Base-by-base conservation (phyloP, 345 rosid species). In the Punica granatum region DNA sequence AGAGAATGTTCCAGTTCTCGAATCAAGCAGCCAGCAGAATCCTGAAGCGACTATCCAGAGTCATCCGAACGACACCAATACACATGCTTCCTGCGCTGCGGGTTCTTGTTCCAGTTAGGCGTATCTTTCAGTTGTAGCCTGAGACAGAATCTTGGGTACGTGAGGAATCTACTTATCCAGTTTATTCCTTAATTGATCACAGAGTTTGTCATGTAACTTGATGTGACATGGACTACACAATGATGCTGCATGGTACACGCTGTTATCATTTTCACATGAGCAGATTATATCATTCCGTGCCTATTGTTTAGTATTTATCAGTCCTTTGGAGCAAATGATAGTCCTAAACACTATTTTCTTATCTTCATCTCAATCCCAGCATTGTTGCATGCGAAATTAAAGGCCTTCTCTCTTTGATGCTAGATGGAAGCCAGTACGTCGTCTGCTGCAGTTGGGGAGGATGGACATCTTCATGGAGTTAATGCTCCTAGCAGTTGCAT, bases 1-100 rank as follows among this genome's bases (percentile, higher is more conserved):
- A 58, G 90, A 72, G 43, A 71, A 68, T 73, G 18, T 78, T 14
- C 56, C 84, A 25, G 76, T 72, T 72, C 43, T 26, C 7, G 60
- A 54, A 6, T 12, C 60, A 25, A n/a, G 14, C 3, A 12, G n/a
- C 67, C 70, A 60, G 44, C 72, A 44, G 35, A 35, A 53, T 16
- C 30, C 64, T 34, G 77, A 43, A 10, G 39, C 34, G 14, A 65
- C 51, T 32, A 41, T 32, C 25, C 68, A 37, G 39, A 67, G 28
- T 73, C 42, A 43, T 65, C 69, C 4, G 31, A 69, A n/a, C 49
- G 43, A 68, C 66, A 37, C 60, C n/a, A 67, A 43, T 16, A 34
- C 28, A 49, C 74, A 65, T 63, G 68, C 76, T 44, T 36, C 75
- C 46, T 60, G 60, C 31, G 42, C 72, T 64, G 49, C 68, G 53